Conservation (phyloP, 768 basidiomycete species). For the Fomitopsis pulvina region DNA sequence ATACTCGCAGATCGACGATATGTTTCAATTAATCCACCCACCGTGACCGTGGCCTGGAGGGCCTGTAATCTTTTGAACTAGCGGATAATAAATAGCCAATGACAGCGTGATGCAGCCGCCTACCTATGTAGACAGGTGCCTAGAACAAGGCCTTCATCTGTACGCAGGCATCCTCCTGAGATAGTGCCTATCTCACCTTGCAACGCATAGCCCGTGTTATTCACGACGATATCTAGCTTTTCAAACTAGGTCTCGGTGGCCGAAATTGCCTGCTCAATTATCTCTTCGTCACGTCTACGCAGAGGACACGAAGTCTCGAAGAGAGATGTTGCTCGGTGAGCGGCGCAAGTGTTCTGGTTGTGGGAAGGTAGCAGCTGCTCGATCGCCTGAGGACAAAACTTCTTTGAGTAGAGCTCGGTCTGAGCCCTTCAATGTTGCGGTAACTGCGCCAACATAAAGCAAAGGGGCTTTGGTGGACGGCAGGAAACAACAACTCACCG, state of each 20-base stretch:
- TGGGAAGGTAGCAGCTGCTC: conserved; percentile 28
- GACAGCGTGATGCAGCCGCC: not conserved
- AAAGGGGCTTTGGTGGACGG: not conserved
- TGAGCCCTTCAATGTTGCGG: conserved; percentile 27
- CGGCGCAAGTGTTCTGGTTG: conserved; percentile 17
- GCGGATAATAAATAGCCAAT: not conserved
- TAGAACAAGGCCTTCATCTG: conserved; percentile 39
- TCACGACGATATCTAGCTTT: conserved; percentile 25
- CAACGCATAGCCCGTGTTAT: conserved; percentile 20
- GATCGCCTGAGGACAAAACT: conserved; percentile 25
- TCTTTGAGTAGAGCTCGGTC: conserved; percentile 23
- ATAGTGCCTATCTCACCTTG: conserved; percentile 32
- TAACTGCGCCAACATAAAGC: conserved; percentile 15
- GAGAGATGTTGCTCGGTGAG: conserved; percentile 16
- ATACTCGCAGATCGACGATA: conserved; percentile 28
- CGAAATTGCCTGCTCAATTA: conserved; percentile 9
- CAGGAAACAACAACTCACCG: not conserved
- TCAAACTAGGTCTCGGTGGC: conserved; percentile 17
- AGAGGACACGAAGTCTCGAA: conserved; percentile 22
- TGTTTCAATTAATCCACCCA: conserved; percentile 28
- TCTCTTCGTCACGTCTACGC: conserved; percentile 24
- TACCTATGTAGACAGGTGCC: conserved; percentile 34
- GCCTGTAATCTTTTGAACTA: no score
- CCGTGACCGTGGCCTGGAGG: conserved; percentile 12
- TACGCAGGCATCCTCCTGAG: conserved; percentile 27